Evolutionary conservation across 2,329 filamentous ascomycete species (phyloP), one percentile per base, ranked within the genome.

Genomic region (Fusarium musae): DNA sequence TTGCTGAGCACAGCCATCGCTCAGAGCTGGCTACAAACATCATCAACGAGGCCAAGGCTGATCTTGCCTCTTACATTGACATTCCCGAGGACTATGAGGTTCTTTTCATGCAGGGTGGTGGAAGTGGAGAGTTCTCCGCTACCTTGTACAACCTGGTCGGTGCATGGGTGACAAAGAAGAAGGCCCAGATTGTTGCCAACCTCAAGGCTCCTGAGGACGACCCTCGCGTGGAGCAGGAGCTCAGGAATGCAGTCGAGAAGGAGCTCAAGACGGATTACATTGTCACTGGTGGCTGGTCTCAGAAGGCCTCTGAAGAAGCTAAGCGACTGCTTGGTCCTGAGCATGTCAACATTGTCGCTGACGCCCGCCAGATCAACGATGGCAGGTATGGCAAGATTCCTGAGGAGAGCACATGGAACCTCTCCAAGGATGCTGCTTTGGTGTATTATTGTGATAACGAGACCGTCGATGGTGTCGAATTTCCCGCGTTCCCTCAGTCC

Each of bases 361-460:
- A 97, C 82, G 83, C 88, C 12, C 85, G 91, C 60, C 87, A 89
- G 69, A 78, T 80, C 68, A 94, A 94, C 75, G 87, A 88, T 76
- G 94, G 93, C 73, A 97, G 96, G 82, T 98, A 97, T 80, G 94
- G 94, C 66, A 90, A 86, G 70, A 97, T 98, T 58, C 93, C 96
- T 0, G 87, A 91, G 15, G 91, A 95, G 82, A 89, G 88, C 72
- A 88, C 88, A 26, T 98, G 94, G 94, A 92, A 87, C 39, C 87
- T 96, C 12, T 93, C 90, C 44, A 86, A 90, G 74, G 86, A 89
- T 42, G 85, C 92, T 15, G 89, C 94, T 1, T 87, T 97, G 78
- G 92, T 96, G 4, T 98, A 98, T 83, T 95, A 91, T 81, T 97
- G 96, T 82, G 93, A 95, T 82, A 98, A 98, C 77, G 95, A 98